phyloP scores from a whole-genome alignment of 495 filamentous ascomycete species.

The Daldinia loculata region DNA sequence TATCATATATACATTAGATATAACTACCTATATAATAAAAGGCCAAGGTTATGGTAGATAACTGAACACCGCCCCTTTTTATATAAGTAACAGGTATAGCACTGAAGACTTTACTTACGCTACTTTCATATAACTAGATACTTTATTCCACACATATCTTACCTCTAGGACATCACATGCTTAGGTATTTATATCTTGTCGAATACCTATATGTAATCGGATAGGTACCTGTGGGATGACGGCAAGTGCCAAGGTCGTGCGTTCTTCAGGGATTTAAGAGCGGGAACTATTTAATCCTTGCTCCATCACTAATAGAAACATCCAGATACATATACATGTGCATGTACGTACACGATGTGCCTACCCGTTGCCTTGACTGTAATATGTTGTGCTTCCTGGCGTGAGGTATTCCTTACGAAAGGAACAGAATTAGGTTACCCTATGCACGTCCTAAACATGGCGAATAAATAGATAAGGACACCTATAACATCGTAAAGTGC shows the following conservation, averaged over 20 bases:
- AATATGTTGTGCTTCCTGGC: background rate
- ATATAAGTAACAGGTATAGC: background rate
- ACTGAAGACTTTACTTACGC: background rate
- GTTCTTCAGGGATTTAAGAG: slow-evolving; percentile 25
- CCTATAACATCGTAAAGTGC: slow-evolving; percentile 27
- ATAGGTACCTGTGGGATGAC: slow-evolving; percentile 15
- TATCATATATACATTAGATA: background rate
- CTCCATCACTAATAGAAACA: slow-evolving; percentile 10
- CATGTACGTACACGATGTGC: background rate
- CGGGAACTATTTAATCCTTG: slow-evolving; percentile 33
- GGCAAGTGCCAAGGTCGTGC: slow-evolving; percentile 24
- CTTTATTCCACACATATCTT: background rate
- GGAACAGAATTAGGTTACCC: slow-evolving; percentile 8
- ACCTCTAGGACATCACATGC: background rate
- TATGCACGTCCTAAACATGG: slow-evolving; percentile 23
- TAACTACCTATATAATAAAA: no score
- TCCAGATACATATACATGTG: background rate
- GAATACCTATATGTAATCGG: slow-evolving; percentile 11
- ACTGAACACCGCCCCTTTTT: no score
- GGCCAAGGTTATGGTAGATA: no score
- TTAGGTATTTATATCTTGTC: background rate
- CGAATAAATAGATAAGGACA: slow-evolving; percentile 25
- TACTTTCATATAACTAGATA: background rate
- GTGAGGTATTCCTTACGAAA: background rate
- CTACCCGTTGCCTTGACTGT: background rate